A percentile compares a stretch with the other conserved stretches of the same genome.
Evolutionary conservation across 108 stramenopile genomes (phyloP).

Genomic region (Cyclotella distinguenda): DNA sequence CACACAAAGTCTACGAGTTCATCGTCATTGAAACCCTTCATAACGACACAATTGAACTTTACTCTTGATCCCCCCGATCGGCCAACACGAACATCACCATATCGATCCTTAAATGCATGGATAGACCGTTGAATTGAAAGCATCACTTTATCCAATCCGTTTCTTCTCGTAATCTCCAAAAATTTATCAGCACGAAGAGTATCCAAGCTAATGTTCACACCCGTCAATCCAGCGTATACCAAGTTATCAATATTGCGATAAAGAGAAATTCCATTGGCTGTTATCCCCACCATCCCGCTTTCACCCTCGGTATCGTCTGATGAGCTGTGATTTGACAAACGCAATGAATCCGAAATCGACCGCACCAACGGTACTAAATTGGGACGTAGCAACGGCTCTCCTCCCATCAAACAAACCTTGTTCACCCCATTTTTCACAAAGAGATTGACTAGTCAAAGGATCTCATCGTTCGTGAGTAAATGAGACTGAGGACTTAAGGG

Average conservation of each 20-base stretch:
- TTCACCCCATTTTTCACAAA: slow-evolving; percentile 84
- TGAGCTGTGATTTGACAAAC: slow-evolving; percentile 3
- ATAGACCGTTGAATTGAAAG: slow-evolving; percentile 63
- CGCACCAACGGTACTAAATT: slow-evolving; percentile 74
- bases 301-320: slow-evolving; percentile 47
- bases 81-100: slow-evolving; percentile 35
- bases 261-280: slow-evolving; percentile 94
- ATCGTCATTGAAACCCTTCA: slow-evolving; percentile 86
- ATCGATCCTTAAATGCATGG: slow-evolving; percentile 21
- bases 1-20: too few species aligned
- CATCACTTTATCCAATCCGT: slow-evolving; percentile 68
- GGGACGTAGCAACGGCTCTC: slow-evolving; percentile 91
- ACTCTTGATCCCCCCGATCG: slow-evolving; percentile 51
- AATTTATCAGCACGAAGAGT: slow-evolving; percentile 88
- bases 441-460: slow-evolving; percentile 69
- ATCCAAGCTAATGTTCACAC: slow-evolving; percentile 94
- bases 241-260: slow-evolving; percentile 66
- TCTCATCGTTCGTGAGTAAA: slow-evolving; percentile 84
- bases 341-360: slow-evolving; percentile 32
- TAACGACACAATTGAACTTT: slow-evolving; percentile 98
- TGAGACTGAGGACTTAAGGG: slow-evolving; percentile 66
- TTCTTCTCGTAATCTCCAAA: slow-evolving; percentile 84
- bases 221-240: slow-evolving; percentile 87
- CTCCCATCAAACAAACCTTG: slow-evolving; percentile 89
- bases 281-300: slow-evolving; percentile 80